Percentiles rank a stretch among this genome's conserved stretches.
These are phyloP conservation scores for Allium fistulosum DNA, from an alignment of 106 monocot species.

Conservation along the genomic window DNA sequence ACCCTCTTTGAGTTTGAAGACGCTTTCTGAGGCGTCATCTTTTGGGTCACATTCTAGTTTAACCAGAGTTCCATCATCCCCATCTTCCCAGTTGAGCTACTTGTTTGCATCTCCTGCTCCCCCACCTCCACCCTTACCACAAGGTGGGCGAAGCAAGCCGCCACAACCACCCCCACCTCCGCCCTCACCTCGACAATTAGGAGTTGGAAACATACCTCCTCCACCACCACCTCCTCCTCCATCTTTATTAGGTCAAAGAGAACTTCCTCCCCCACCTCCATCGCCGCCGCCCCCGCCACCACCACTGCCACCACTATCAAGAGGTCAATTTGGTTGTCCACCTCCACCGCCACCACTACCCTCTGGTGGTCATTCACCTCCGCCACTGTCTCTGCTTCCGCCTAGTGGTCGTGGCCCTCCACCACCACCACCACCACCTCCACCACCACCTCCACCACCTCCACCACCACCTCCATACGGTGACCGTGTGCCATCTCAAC, in stretches of 20 bases:
- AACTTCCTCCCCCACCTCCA: not conserved
- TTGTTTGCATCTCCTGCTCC: constrained; percentile 8
- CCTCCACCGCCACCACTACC: not conserved
- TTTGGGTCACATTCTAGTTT: no score
- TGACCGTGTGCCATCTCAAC: not conserved
- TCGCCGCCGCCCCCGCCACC: constrained; percentile 6
- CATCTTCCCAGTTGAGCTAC: no score
- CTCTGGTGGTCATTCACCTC: constrained; percentile 1
- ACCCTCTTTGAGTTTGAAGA: no score
- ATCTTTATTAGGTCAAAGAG: no score
- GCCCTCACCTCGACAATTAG: not conserved
- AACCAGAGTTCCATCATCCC: no score
- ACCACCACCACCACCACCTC: no score
- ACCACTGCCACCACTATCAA: constrained; percentile 8
- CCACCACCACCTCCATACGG: not conserved
- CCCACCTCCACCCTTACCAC: constrained; percentile 4
- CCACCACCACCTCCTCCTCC: not conserved
- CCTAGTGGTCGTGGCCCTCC: no score
- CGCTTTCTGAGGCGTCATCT: no score
- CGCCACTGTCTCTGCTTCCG: not conserved
- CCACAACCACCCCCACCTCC: constrained; percentile 15
- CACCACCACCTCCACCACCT: not conserved
- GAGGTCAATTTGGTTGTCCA: not conserved
- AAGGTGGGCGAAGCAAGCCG: not conserved
- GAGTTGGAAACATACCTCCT: not conserved